These are phyloP conservation scores for Corylus heterophylla DNA, from an alignment of 306 rosid species.

Conservation along the genomic window DNA sequence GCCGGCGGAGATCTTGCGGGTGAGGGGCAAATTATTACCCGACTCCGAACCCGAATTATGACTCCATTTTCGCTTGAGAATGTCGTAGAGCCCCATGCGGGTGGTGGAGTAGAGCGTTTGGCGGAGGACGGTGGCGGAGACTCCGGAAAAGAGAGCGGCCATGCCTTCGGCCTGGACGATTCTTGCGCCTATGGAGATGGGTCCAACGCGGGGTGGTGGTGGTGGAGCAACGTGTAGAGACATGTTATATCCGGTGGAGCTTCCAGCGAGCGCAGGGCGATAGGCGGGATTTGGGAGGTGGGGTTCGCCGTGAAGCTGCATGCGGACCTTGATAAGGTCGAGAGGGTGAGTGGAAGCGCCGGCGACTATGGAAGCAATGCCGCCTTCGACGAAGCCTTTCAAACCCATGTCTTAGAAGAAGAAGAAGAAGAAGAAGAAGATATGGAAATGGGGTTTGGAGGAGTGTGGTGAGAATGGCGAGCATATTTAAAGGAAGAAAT, in stretches of 20 bases:
- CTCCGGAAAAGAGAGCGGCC: constrained; percentile 14
- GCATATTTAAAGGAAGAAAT: too few relatives aligned
- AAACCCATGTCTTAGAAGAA: neutral
- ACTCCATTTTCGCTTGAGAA: constrained; percentile 12
- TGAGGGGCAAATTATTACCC: neutral
- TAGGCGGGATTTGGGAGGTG: neutral
- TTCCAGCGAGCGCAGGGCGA: constrained; percentile 1
- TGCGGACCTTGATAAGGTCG: constrained; percentile 24
- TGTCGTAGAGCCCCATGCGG: constrained; percentile 22
- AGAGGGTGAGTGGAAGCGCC: constrained; percentile 25
- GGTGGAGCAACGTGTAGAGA: neutral
- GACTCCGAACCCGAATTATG: neutral
- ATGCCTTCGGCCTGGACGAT: constrained; percentile 13
- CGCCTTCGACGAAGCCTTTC: constrained; percentile 23
- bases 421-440: too few relatives aligned
- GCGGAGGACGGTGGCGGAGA: constrained; percentile 23
- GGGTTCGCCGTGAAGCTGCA: constrained; percentile 25
- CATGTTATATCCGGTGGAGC: neutral
- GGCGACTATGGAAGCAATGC: constrained; percentile 20
- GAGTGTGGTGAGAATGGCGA: neutral
- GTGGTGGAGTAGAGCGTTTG: constrained; percentile 26
- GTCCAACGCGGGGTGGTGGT: neutral
- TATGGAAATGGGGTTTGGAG: too few relatives aligned
- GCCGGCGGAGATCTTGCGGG: constrained; percentile 6
- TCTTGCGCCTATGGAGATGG: neutral